phyloP scores from a whole-genome alignment of 2,329 filamentous ascomycete species.

The Sporothrix protearum region DNA sequence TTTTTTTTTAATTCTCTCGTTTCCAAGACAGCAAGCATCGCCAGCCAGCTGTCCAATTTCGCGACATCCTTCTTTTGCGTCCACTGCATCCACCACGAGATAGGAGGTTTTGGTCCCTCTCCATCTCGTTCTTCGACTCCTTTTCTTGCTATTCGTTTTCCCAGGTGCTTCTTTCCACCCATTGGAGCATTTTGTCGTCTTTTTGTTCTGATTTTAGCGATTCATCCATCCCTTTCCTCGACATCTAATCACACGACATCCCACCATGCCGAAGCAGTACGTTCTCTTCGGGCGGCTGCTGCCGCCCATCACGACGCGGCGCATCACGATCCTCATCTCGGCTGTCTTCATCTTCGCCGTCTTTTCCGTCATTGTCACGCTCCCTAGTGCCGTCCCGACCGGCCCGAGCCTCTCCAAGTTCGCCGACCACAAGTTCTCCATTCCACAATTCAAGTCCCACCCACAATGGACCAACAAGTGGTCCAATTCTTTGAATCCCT shows the following conservation, averaged over 20 bases:
- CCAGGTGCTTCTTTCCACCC: neutral
- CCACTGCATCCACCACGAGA: constrained; percentile 19
- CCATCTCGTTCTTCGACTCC: neutral
- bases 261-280: constrained; percentile 46
- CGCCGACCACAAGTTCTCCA: constrained; percentile 48
- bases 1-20: neutral
- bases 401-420: constrained; percentile 49
- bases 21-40: neutral
- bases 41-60: neutral
- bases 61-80: neutral
- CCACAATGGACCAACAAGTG: constrained; percentile 38
- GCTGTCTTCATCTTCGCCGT: constrained; percentile 52
- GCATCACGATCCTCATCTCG: constrained; percentile 51
- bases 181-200: neutral
- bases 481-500: constrained; percentile 59
- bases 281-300: constrained; percentile 48
- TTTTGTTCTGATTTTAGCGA: neutral
- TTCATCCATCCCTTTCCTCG: neutral
- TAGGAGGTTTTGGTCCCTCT: neutral
- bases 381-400: constrained; percentile 48
- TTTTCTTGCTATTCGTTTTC: constrained; percentile 14
- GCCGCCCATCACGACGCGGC: constrained; percentile 50
- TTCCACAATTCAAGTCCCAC: constrained; percentile 48
- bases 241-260: neutral
- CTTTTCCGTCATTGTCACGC: constrained; percentile 50